Evolutionary conservation across 1,284 basidiomycete genomes (phyloP), one percentile per base, ranked within the genome.

Genomic region (Apiotrichum montevideense): DNA sequence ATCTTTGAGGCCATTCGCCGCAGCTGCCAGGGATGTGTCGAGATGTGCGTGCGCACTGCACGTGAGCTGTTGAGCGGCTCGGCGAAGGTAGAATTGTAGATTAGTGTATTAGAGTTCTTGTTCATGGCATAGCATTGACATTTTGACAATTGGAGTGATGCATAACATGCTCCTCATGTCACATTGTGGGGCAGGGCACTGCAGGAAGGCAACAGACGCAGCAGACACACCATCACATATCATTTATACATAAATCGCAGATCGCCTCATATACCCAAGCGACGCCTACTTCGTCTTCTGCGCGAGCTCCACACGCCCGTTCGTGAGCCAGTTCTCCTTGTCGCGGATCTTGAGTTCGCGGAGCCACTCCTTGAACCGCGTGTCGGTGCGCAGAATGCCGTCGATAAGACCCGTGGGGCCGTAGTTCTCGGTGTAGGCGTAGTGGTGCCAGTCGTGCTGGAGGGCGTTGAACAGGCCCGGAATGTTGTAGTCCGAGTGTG

Each of bases 361-460:
- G 8, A 62, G 52, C 61, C 61, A 62, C 33, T 33, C 32, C 55
- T 56, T 45, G 46, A 39, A 62, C 43, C 42, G 43, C 40, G 42
- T 52, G 57, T 62, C 50, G 2, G 61, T 57, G 50, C 57, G 56
- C n/a, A 54, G 32, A 11, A 58, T 9, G 4, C n/a, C 48, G 55
- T 62, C 61, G 11, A 62, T 13, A 32, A 62, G 41, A 37, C 61
- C 61, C 4, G 45, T 48, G 3, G 61, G 61, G 46, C 61, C 61
- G 46, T 46, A 62, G 57, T 62, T 62, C 21, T 62, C 61, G 1
- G 57, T 62, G 44, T 57, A 62, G 13, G 55, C 43, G 50, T 62
- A 62, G 52, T 62, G 61, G 53, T 62, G 61, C 61, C 61, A 62
- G 61, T 62, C 61, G 57, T 62, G 61, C 50, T 52, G 37, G 46